phyloP scores from a whole-genome alignment of 2,329 filamentous ascomycete species.

The Fusarium torreyae region DNA sequence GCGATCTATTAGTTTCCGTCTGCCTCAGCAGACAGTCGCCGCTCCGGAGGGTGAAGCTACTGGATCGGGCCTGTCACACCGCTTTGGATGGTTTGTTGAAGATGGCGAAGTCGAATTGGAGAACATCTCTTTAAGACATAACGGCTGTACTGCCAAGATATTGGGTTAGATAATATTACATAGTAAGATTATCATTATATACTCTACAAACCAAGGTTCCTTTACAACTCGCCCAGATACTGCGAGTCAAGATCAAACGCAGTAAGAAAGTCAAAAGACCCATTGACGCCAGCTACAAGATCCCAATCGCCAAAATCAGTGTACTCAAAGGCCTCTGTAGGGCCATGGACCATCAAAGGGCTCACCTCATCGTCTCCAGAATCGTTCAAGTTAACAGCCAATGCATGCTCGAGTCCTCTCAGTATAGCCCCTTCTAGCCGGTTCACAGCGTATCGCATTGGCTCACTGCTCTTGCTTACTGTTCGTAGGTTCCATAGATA shows the following conservation, averaged over 20 bases:
- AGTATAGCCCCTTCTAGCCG: constrained; percentile 56
- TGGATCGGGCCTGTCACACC: too few relatives aligned
- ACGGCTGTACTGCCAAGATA: too few relatives aligned
- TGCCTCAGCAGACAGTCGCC: constrained; percentile 38
- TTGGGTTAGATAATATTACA: too few relatives aligned
- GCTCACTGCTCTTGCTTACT: constrained; percentile 56
- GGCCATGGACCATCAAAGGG: constrained; percentile 48
- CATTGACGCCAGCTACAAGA: constrained; percentile 41
- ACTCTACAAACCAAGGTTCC: too few relatives aligned
- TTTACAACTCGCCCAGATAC: too few relatives aligned
- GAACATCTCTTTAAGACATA: constrained; percentile 5
- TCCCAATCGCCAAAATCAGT: constrained; percentile 56
- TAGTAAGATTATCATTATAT: too few relatives aligned
- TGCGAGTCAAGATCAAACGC: too few relatives aligned
- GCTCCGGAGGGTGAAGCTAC: constrained; percentile 33
- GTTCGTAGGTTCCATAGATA: constrained; percentile 54
- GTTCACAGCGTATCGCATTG: constrained; percentile 57
- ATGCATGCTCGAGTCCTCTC: constrained; percentile 55
- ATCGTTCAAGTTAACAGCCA: constrained; percentile 55
- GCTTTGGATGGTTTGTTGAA: constrained; percentile 50
- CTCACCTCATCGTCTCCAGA: constrained; percentile 51
- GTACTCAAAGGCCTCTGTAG: constrained; percentile 50
- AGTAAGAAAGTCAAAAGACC: too few relatives aligned
- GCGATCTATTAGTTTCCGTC: constrained; percentile 50
- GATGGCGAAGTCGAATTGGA: constrained; percentile 46